These are phyloP conservation scores for Fusarium staphyleae DNA, from an alignment of 2,329 filamentous ascomycete species.

Conservation along the genomic window DNA sequence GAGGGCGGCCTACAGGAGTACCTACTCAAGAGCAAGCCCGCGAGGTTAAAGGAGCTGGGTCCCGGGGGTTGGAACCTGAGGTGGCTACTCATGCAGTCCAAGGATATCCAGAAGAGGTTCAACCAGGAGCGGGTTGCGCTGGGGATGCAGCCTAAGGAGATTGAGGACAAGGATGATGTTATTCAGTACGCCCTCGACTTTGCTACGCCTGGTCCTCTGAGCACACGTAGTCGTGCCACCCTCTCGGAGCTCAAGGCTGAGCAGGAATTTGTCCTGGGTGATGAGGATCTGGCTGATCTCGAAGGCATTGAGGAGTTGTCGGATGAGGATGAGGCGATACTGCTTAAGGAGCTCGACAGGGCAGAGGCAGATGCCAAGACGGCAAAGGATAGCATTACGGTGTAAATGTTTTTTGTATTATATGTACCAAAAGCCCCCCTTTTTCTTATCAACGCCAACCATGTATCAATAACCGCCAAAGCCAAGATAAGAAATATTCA, in stretches of 20 bases:
- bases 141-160: constrained; percentile 60
- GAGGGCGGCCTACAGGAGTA: constrained; percentile 92
- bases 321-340: constrained; percentile 47
- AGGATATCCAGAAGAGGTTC: constrained; percentile 69
- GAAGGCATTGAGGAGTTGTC: constrained; percentile 51
- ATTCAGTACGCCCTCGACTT: constrained; percentile 52
- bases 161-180: constrained; percentile 49
- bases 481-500: constrained; percentile 15
- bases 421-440: constrained; percentile 40
- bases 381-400: constrained; percentile 27
- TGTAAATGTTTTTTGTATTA: constrained; percentile 39
- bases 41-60: constrained; percentile 83
- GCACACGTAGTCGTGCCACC: constrained; percentile 46
- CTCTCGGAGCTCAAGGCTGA: constrained; percentile 49
- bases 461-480: constrained; percentile 38
- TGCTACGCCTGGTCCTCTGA: constrained; percentile 51
- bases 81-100: constrained; percentile 87
- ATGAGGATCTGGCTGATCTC: constrained; percentile 48
- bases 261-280: constrained; percentile 57
- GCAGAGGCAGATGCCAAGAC: constrained; percentile 31
- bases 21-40: constrained; percentile 79
- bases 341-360: constrained; percentile 46
- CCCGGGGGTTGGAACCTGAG: constrained; percentile 89
- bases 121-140: constrained; percentile 68
- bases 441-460: constrained; percentile 38